A percentile compares a stretch with the other conserved stretches of the same genome.
phyloP scores from a whole-genome alignment of 148 eudicot genomes.

The Suaeda aralocaspica region DNA sequence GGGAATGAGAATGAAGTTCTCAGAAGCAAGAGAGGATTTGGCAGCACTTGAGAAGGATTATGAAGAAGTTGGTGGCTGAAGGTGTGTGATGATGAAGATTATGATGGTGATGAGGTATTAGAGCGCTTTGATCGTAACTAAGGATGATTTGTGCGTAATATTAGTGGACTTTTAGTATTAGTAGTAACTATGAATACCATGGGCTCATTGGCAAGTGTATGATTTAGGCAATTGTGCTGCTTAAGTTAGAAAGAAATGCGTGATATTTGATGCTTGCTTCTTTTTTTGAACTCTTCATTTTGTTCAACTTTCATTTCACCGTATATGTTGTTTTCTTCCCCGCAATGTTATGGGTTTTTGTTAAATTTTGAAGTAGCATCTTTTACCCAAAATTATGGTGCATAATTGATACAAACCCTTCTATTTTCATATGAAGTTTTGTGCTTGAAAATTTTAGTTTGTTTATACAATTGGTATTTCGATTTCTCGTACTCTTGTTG shows the following conservation, averaged over 20 bases:
- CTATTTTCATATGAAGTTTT: no score
- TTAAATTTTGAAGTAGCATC: not conserved
- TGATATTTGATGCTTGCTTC: no score
- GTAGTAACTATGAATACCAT: not conserved
- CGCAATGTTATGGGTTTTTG: not conserved
- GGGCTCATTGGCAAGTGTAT: slow-evolving; percentile 13
- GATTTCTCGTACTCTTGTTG: no score
- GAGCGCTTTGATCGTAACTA: no score
- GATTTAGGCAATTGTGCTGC: not conserved
- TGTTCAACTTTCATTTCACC: not conserved
- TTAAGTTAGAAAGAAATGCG: not conserved
- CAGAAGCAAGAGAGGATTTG: slow-evolving; percentile 31
- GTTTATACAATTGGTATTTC: no score
- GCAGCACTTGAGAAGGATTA: slow-evolving; percentile 32
- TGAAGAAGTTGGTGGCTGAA: slow-evolving; percentile 34
- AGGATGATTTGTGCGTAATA: not conserved
- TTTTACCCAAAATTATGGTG: no score
- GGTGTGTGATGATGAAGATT: slow-evolving; percentile 27
- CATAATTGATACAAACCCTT: no score
- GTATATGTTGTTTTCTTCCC: not conserved
- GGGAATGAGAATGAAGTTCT: slow-evolving; percentile 35
- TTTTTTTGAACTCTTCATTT: not conserved
- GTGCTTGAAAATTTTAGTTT: no score
- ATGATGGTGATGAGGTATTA: slow-evolving; percentile 22
- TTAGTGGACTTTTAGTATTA: not conserved